Percentiles rank a stretch among this genome's conserved stretches.
Evolutionary conservation across 768 basidiomycete genomes (phyloP).

Genomic region (Gloeophyllum trabeum): DNA sequence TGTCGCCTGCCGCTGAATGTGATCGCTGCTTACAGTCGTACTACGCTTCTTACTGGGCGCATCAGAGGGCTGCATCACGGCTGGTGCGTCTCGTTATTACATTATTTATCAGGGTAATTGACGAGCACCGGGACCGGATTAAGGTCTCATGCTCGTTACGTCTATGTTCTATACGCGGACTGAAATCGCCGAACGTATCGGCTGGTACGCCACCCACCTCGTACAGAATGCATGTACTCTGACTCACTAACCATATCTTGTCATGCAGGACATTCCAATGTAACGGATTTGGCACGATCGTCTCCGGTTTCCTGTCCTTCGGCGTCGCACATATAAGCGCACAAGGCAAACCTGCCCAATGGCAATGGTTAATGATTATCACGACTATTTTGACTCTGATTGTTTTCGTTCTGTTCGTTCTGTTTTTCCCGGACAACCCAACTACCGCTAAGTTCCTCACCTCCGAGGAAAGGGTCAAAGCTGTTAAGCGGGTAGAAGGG

Average conservation of each 20-base stretch:
- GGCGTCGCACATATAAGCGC: slow-evolving; percentile 7
- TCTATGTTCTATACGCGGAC: slow-evolving; percentile 12
- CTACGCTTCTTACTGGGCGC: slow-evolving; percentile 11
- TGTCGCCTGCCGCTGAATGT: background rate
- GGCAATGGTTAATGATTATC: slow-evolving; percentile 15
- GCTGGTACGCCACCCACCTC: too few relatives aligned
- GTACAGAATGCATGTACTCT: background rate
- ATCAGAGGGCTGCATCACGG: slow-evolving; percentile 11
- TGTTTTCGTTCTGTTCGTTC: slow-evolving; percentile 9
- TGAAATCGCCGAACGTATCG: slow-evolving; percentile 11
- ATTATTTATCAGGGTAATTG: too few relatives aligned
- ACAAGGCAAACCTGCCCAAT: slow-evolving; percentile 4
- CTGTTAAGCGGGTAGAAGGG: slow-evolving; percentile 12
- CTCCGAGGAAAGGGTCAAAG: slow-evolving; percentile 12
- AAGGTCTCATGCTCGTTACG: slow-evolving; percentile 12
- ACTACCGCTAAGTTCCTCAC: slow-evolving; percentile 13
- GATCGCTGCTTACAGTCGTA: slow-evolving; percentile 6
- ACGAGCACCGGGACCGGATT: too few relatives aligned
- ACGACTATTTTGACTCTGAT: slow-evolving; percentile 10
- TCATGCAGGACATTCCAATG: slow-evolving; percentile 14
- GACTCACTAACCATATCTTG: background rate
- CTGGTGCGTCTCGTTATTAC: slow-evolving; percentile 4
- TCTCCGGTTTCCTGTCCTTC: slow-evolving; percentile 11
- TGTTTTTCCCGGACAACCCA: slow-evolving; percentile 16
- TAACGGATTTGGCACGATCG: slow-evolving; percentile 10